These are phyloP conservation scores for Akanthomyces muscarius DNA, from an alignment of 2,329 filamentous ascomycete genomes.

Conservation along the genomic window DNA sequence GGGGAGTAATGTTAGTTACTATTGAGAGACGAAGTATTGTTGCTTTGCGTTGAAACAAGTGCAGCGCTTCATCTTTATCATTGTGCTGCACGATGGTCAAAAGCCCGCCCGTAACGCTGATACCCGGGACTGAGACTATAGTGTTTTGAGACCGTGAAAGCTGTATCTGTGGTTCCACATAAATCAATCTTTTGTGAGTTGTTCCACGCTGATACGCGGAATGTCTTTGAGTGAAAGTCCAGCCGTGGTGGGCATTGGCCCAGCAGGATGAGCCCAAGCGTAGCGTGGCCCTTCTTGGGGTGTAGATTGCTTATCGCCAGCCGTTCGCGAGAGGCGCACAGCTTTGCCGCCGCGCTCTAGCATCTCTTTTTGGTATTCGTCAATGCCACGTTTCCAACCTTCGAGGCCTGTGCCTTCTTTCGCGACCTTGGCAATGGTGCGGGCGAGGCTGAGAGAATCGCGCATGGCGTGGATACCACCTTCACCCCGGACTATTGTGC, in stretches of 20 bases:
- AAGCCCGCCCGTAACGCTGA: too few relatives aligned
- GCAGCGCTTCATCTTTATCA: background rate
- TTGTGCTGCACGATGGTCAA: background rate
- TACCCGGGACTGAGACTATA: background rate
- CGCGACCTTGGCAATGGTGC: conserved; percentile 18
- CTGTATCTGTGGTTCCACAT: background rate
- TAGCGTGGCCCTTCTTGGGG: background rate
- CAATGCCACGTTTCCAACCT: background rate
- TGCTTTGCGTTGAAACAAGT: background rate
- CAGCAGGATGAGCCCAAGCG: background rate
- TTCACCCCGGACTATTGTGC: conserved; percentile 36
- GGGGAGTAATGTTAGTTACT: background rate
- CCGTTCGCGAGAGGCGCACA: conserved; percentile 14
- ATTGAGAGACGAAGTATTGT: background rate
- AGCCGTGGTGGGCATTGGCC: background rate
- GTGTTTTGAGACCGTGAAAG: background rate
- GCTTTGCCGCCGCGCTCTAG: conserved; percentile 25
- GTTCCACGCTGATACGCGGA: background rate
- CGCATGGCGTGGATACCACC: conserved; percentile 43
- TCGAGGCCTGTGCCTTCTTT: conserved; percentile 2
- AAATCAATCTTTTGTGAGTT: too few relatives aligned
- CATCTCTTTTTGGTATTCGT: conserved; percentile 26
- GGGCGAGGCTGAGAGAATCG: conserved; percentile 21
- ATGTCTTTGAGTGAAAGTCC: background rate
- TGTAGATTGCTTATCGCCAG: background rate